Evolutionary conservation across 345 rosid genomes (phyloP).

Genomic region (Psidium guajava): DNA sequence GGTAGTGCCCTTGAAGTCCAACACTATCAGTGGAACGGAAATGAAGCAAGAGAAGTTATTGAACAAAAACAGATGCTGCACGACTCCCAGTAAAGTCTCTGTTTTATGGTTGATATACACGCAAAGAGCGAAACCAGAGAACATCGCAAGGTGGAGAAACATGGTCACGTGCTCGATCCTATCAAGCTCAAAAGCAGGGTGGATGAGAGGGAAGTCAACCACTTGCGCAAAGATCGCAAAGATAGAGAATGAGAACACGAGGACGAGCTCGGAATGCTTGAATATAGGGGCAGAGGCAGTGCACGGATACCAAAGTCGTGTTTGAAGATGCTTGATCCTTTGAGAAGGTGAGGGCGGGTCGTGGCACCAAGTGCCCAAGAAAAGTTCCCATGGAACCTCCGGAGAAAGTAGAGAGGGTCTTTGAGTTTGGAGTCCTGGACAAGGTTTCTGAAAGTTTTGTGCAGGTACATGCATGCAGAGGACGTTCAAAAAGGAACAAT

Average conservation of each 20-base stretch:
- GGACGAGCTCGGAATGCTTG: slow-evolving; percentile 48
- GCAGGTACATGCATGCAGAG: neutral
- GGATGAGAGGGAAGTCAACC: slow-evolving; percentile 43
- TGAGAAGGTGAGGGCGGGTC: slow-evolving; percentile 47
- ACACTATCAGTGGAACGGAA: slow-evolving; percentile 71
- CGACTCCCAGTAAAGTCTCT: slow-evolving; percentile 28
- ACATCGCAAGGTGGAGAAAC: slow-evolving; percentile 67
- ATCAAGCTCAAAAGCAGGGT: slow-evolving; percentile 36
- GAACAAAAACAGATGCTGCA: slow-evolving; percentile 57
- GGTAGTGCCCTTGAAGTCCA: slow-evolving; percentile 85
- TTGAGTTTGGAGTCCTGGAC: neutral
- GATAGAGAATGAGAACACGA: slow-evolving; percentile 42
- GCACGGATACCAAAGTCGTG: slow-evolving; percentile 51
- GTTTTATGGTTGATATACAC: slow-evolving; percentile 36
- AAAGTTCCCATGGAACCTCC: slow-evolving; percentile 45
- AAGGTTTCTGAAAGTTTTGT: too few species aligned
- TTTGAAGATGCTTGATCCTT: slow-evolving; percentile 34
- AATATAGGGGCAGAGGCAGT: slow-evolving; percentile 15
- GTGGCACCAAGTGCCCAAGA: slow-evolving; percentile 56
- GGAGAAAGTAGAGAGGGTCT: neutral
- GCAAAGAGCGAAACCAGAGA: slow-evolving; percentile 46
- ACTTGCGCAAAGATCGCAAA: slow-evolving; percentile 32
- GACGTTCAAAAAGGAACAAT: neutral
- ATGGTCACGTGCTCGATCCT: slow-evolving; percentile 66
- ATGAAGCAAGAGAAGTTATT: slow-evolving; percentile 72